phyloP scores from a whole-genome alignment of 768 basidiomycete genomes.

The Podaxis carcinomalis region DNA sequence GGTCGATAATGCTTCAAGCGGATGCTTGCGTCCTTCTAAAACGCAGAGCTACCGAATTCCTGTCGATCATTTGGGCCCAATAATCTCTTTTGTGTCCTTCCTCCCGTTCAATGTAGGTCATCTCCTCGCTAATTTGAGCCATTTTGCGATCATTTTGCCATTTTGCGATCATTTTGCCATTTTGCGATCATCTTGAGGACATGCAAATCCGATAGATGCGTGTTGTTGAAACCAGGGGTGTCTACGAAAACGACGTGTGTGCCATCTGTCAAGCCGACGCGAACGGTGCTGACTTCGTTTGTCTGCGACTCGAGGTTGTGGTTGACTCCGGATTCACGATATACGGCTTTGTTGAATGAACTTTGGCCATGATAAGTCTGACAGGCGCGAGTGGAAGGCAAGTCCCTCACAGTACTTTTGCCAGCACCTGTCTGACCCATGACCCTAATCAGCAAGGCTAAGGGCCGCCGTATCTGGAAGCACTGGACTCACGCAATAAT shows the following conservation, averaged over 20 bases:
- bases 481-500: neutral
- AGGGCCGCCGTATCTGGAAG: neutral
- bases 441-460: neutral
- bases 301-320: neutral
- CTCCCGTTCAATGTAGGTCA: neutral
- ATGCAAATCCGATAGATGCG: neutral
- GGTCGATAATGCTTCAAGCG: neutral
- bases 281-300: neutral
- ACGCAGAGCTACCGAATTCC: neutral
- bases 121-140: no score
- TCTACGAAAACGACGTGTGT: neutral
- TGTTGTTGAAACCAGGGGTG: slow-evolving; percentile 1
- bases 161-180: neutral
- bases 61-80: neutral
- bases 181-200: neutral
- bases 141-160: no score
- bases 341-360: neutral
- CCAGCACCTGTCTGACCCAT: neutral
- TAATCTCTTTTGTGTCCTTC: neutral
- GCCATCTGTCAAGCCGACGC: neutral
- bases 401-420: neutral
- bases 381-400: no score
- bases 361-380: neutral
- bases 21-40: neutral
- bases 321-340: neutral